Percentiles rank a stretch among this genome's conserved stretches.
Evolutionary conservation across 1,284 basidiomycete species (phyloP).

Genomic region (Sanghuangporus sanghuang): DNA sequence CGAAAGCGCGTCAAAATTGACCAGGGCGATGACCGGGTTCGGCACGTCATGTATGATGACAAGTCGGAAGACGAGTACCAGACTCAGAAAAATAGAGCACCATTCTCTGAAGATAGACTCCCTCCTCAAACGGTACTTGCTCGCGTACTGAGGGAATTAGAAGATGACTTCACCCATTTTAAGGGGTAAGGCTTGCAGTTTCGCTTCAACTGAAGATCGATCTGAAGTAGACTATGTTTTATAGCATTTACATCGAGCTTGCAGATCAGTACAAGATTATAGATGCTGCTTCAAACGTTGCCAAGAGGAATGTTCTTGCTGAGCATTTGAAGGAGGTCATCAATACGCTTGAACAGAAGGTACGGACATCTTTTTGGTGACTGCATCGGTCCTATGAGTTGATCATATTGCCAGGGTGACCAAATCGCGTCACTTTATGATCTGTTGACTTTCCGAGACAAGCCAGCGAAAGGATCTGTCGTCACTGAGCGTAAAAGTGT

Average conservation of each 20-base stretch:
- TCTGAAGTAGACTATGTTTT: conserved; percentile 11
- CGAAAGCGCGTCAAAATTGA: conserved; percentile 10
- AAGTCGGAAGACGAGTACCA: conserved; percentile 35
- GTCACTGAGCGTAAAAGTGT: conserved; percentile 24
- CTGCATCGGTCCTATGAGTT: neutral
- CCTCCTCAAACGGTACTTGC: conserved; percentile 82
- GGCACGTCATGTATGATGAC: conserved; percentile 28
- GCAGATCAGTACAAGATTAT: conserved; percentile 87
- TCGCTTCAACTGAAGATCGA: conserved; percentile 8
- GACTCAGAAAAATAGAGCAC: conserved; percentile 24
- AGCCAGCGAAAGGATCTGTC: conserved; percentile 35
- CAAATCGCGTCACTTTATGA: conserved; percentile 85
- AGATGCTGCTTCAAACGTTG: conserved; percentile 75
- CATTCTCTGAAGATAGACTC: conserved; percentile 35
- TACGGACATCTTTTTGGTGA: conserved; percentile 25
- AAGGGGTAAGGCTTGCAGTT: conserved; percentile 55
- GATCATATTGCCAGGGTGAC: conserved; percentile 56
- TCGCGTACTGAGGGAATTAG: conserved; percentile 75
- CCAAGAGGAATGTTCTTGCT: conserved; percentile 76
- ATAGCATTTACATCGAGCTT: conserved; percentile 80
- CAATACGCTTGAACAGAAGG: conserved; percentile 84
- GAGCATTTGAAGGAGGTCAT: conserved; percentile 86
- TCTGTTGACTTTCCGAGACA: conserved; percentile 70
- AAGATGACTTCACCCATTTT: conserved; percentile 88
- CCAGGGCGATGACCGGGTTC: conserved; percentile 18